phyloP scores from a whole-genome alignment of 306 rosid genomes.

The Cicer cuneatum region DNA sequence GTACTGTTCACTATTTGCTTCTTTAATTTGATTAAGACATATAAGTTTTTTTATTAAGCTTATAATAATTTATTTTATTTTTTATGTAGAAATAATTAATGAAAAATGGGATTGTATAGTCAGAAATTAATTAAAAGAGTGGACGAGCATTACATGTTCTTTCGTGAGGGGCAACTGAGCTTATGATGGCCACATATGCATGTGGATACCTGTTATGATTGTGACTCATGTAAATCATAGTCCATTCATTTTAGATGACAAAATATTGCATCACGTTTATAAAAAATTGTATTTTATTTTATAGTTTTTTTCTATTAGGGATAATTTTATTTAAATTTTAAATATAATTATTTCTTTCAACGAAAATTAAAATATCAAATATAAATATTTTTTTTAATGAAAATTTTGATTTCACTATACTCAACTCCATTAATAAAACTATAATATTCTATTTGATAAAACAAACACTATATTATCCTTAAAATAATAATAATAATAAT shows the following conservation, averaged over 20 bases:
- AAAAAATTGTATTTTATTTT: too few species aligned
- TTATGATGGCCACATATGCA: conserved; percentile 51
- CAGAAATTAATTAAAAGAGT: conserved; percentile 40
- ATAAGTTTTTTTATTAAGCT: conserved; percentile 28
- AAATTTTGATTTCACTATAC: too few species aligned
- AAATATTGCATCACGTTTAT: not conserved
- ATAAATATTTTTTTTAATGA: too few species aligned
- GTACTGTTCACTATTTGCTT: conserved; percentile 14
- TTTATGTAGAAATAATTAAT: not conserved
- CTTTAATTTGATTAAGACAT: conserved; percentile 41
- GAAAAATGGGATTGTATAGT: conserved; percentile 32
- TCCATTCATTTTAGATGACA: conserved; percentile 37
- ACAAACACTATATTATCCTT: too few species aligned
- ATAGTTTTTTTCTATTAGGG: too few species aligned
- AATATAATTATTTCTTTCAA: too few species aligned
- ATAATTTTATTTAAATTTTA: too few species aligned
- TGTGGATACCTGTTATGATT: conserved; percentile 56
- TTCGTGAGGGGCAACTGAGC: conserved; percentile 10
- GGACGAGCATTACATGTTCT: conserved; percentile 43
- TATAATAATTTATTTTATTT: not conserved
- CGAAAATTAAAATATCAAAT: too few species aligned
- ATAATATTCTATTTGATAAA: too few species aligned
- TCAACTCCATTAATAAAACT: too few species aligned
- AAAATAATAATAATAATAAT: too few species aligned
- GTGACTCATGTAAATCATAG: conserved; percentile 54